Evolutionary conservation across 2,329 filamentous ascomycete species (phyloP).

Genomic region (Trichoderma atroviride): DNA sequence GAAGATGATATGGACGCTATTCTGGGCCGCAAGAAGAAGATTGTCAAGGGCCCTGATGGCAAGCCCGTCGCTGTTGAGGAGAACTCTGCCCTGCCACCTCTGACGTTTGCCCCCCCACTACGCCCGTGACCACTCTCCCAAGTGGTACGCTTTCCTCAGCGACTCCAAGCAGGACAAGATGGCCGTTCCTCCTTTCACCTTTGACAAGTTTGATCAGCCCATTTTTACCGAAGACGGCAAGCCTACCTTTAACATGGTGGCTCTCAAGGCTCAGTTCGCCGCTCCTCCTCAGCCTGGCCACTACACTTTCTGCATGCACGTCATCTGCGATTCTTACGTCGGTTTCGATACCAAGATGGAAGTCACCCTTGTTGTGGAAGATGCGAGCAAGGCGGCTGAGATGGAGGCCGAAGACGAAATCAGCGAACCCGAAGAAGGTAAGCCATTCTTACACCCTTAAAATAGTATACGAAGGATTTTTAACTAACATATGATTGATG

Average conservation of each 20-base stretch:
- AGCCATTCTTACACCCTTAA: conserved; percentile 39
- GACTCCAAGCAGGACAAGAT: conserved; percentile 95
- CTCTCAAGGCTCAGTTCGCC: conserved; percentile 94
- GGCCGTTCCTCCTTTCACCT: conserved; percentile 95
- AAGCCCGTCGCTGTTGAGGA: conserved; percentile 60
- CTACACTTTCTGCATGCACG: conserved; percentile 92
- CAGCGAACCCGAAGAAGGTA: conserved; percentile 96
- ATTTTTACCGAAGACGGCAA: conserved; percentile 78
- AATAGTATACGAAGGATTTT: neutral
- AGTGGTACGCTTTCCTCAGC: conserved; percentile 93
- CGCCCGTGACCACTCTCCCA: conserved; percentile 82
- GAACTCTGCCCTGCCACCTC: conserved; percentile 72
- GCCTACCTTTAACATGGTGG: conserved; percentile 94
- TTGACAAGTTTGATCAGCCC: conserved; percentile 87
- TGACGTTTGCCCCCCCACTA: conserved; percentile 94
- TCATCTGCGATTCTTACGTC: conserved; percentile 92
- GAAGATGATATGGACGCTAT: conserved; percentile 90
- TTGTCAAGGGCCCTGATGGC: conserved; percentile 63
- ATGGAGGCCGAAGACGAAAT: conserved; percentile 91
- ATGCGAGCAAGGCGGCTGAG: conserved; percentile 79
- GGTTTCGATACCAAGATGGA: conserved; percentile 93
- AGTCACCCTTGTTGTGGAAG: conserved; percentile 85
- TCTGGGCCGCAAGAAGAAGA: conserved; percentile 73
- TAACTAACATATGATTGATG: conserved; percentile 11
- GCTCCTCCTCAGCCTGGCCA: conserved; percentile 89